Conservation (phyloP, 192 early-diverging fungal genomes). For the Chytriomyces hyalinus region DNA sequence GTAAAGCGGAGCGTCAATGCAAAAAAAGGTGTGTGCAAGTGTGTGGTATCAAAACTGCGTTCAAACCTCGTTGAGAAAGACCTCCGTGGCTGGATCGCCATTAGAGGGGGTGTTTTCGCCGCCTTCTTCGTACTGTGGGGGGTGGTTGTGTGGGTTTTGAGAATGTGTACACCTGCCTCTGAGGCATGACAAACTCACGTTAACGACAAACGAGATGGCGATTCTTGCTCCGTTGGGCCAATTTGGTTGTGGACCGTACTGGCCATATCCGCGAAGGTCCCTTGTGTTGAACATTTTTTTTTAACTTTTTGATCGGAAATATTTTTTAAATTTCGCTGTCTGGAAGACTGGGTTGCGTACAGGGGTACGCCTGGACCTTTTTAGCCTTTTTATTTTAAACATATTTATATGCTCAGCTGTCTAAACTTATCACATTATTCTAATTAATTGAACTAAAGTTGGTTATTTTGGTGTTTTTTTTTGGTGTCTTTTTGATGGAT, state of each 20-base stretch:
- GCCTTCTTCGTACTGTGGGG: slow-evolving; percentile 45
- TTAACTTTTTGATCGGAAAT: too few species aligned
- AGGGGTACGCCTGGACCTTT: too few species aligned
- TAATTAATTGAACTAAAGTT: too few species aligned
- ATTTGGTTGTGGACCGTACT: slow-evolving; percentile 42
- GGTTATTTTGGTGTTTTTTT: too few species aligned
- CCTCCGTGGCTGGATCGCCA: slow-evolving; percentile 50
- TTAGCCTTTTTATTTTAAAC: too few species aligned
- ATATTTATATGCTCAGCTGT: too few species aligned
- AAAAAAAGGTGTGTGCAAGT: neutral
- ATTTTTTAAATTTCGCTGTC: too few species aligned
- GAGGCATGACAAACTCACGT: slow-evolving; percentile 16
- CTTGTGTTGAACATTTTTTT: slow-evolving; percentile 12
- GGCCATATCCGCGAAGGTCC: slow-evolving; percentile 55
- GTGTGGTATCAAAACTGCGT: neutral
- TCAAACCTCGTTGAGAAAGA: slow-evolving; percentile 56
- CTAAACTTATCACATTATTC: too few species aligned
- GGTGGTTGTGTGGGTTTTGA: neutral
- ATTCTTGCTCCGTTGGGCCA: slow-evolving; percentile 60
- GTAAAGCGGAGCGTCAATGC: neutral
- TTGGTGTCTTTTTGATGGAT: too few species aligned
- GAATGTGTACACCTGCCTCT: neutral
- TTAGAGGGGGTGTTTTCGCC: slow-evolving; percentile 60
- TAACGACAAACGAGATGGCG: slow-evolving; percentile 57
- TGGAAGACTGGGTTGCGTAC: too few species aligned